Percentiles rank a stretch among this genome's conserved stretches.
Evolutionary conservation across 208 protist genomes (phyloP).

Genomic region (Leishmania lainsoni): DNA sequence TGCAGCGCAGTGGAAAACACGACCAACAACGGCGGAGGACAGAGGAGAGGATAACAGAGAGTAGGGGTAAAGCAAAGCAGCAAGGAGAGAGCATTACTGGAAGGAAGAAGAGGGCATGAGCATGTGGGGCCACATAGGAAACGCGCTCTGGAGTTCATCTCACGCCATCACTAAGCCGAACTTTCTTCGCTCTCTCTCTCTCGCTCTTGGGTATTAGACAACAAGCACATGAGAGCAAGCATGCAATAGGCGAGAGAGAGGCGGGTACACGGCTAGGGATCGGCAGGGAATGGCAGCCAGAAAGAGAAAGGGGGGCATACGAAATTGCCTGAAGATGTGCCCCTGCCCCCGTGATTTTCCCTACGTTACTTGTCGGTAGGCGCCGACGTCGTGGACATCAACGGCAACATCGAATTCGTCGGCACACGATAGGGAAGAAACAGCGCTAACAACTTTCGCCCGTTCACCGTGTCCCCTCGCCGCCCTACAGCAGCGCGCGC

Average conservation of each 20-base stretch:
- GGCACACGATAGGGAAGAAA: background rate
- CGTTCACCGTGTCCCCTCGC: no score
- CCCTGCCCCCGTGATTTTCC: no score
- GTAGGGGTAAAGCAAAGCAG: slow-evolving; percentile 8
- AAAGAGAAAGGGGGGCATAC: background rate
- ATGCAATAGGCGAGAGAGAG: background rate
- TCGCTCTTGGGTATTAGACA: background rate
- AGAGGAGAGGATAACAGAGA: background rate
- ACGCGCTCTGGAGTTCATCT: no score
- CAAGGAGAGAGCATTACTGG: no score
- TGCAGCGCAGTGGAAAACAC: slow-evolving; percentile 18
- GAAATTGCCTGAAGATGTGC: background rate
- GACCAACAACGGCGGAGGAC: background rate
- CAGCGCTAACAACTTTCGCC: no score
- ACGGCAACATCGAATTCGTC: background rate
- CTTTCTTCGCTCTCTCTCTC: no score
- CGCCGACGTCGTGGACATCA: no score
- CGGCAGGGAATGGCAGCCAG: slow-evolving; percentile 15
- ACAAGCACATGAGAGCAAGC: background rate
- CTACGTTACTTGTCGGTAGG: background rate
- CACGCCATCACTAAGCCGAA: no score
- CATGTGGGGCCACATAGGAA: no score
- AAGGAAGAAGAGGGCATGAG: no score
- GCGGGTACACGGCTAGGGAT: background rate
- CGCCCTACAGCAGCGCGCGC: no score